Conservation (phyloP, 179 eudicot species). For the Beta lomatogona region DNA sequence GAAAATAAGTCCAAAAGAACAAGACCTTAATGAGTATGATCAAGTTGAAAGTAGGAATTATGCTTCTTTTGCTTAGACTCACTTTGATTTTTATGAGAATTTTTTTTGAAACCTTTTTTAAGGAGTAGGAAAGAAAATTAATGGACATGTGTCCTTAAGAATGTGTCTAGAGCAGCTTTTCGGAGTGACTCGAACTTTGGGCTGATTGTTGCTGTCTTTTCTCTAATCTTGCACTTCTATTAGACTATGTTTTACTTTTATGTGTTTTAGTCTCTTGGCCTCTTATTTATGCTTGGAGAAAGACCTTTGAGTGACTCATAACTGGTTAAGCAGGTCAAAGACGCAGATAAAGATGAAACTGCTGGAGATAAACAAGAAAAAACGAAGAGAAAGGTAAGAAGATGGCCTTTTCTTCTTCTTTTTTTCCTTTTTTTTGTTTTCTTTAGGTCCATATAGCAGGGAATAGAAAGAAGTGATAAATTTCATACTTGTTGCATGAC, state of each 20-base stretch:
- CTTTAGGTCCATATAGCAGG: neutral
- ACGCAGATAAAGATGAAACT: slow-evolving; percentile 17
- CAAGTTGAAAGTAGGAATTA: too few species aligned
- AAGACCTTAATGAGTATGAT: too few species aligned
- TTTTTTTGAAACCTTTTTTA: too few species aligned
- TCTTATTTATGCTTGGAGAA: neutral
- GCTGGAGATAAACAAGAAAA: slow-evolving; percentile 19
- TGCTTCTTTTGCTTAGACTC: too few species aligned
- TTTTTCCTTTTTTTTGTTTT: neutral
- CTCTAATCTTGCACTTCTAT: neutral
- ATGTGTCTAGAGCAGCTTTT: too few species aligned
- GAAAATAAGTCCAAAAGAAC: too few species aligned
- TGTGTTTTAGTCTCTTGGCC: neutral
- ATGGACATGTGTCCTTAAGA: neutral
- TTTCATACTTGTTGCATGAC: neutral
- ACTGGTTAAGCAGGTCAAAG: slow-evolving; percentile 26
- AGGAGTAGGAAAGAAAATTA: too few species aligned
- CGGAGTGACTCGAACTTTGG: neutral
- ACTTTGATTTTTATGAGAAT: too few species aligned
- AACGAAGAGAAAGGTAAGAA: slow-evolving; percentile 23
- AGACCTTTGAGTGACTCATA: neutral
- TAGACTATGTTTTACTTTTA: neutral
- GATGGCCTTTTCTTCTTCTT: neutral
- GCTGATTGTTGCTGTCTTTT: neutral
- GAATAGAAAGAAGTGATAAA: neutral